Evolutionary conservation across 2,329 filamentous ascomycete species (phyloP).

Genomic region (Onygenales sp.): DNA sequence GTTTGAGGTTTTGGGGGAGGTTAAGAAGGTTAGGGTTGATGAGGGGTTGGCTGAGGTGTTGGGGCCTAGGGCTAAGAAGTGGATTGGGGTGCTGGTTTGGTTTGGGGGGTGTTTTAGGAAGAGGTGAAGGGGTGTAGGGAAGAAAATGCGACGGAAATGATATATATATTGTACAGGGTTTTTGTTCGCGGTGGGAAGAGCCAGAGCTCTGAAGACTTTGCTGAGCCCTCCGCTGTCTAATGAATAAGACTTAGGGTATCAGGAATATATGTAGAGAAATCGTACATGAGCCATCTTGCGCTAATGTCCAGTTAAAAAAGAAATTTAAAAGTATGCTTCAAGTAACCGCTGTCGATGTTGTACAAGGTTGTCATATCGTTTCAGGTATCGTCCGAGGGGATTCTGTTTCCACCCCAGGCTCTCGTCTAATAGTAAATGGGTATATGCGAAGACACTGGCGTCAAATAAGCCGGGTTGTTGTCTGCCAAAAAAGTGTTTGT

Average conservation of each 20-base stretch:
- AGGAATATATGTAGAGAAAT: neutral
- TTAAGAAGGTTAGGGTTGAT: constrained; percentile 38
- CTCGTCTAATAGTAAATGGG: constrained; percentile 64
- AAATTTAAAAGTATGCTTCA: constrained; percentile 37
- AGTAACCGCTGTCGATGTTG: constrained; percentile 53
- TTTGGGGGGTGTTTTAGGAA: constrained; percentile 42
- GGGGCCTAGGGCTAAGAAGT: constrained; percentile 54
- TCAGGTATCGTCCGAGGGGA: constrained; percentile 48
- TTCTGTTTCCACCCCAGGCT: constrained; percentile 55
- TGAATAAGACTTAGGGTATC: too few relatives aligned
- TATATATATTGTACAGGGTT: too few relatives aligned
- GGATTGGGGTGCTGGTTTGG: constrained; percentile 50
- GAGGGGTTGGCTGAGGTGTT: constrained; percentile 49
- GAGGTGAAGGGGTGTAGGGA: constrained; percentile 4
- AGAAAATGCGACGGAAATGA: too few relatives aligned
- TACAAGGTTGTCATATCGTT: constrained; percentile 52
- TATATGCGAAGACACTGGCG: constrained; percentile 83
- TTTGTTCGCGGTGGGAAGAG: too few relatives aligned
- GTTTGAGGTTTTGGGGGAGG: constrained; percentile 35
- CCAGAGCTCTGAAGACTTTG: too few relatives aligned
- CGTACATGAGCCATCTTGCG: neutral
- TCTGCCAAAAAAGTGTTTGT: constrained; percentile 53
- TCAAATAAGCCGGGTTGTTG: constrained; percentile 65
- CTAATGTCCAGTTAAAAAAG: neutral
- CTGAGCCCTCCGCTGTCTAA: too few relatives aligned